Percentiles rank a stretch among this genome's conserved stretches.
phyloP scores from a whole-genome alignment of 352 stramenopile species.

The Aphanomyces euteiches region DNA sequence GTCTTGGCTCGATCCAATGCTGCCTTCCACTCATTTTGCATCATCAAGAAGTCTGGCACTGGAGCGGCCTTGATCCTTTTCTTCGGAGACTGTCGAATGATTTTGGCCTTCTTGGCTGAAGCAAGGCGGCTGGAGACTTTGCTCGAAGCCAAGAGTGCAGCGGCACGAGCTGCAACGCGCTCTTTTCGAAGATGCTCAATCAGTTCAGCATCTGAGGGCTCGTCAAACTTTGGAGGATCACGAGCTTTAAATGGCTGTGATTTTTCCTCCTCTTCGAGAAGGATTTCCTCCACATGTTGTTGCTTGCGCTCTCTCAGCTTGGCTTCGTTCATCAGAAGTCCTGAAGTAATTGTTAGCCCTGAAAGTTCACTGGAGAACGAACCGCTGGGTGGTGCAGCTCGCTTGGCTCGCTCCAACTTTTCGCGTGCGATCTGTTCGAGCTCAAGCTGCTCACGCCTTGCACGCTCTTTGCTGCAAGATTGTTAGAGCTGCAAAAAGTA shows the following conservation, averaged over 20 bases:
- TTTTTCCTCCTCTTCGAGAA: constrained; percentile 38
- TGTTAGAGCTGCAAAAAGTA: too few species aligned
- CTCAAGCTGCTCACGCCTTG: constrained; percentile 40
- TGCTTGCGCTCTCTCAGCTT: constrained; percentile 41
- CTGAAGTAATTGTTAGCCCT: not conserved
- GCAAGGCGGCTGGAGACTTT: constrained; percentile 55
- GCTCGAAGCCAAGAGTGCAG: constrained; percentile 42
- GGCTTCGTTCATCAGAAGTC: constrained; percentile 54
- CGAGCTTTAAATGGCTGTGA: constrained; percentile 47
- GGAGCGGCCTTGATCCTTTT: constrained; percentile 39
- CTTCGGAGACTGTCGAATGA: not conserved
- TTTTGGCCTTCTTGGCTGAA: constrained; percentile 10
- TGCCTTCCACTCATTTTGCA: constrained; percentile 57
- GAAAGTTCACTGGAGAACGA: not conserved
- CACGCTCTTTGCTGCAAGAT: constrained; percentile 42
- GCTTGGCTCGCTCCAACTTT: constrained; percentile 44
- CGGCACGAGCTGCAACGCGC: constrained; percentile 48
- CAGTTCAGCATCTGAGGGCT: constrained; percentile 30
- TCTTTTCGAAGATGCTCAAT: constrained; percentile 47
- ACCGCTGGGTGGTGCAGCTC: constrained; percentile 42
- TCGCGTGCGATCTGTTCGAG: constrained; percentile 34
- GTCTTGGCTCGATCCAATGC: constrained; percentile 39
- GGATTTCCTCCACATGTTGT: constrained; percentile 39
- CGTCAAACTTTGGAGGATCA: constrained; percentile 52
- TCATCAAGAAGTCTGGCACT: constrained; percentile 58